Evolutionary conservation across 208 protist genomes (phyloP), one percentile per base, ranked within the genome.

Genomic region (Trypanosoma lewisi): DNA sequence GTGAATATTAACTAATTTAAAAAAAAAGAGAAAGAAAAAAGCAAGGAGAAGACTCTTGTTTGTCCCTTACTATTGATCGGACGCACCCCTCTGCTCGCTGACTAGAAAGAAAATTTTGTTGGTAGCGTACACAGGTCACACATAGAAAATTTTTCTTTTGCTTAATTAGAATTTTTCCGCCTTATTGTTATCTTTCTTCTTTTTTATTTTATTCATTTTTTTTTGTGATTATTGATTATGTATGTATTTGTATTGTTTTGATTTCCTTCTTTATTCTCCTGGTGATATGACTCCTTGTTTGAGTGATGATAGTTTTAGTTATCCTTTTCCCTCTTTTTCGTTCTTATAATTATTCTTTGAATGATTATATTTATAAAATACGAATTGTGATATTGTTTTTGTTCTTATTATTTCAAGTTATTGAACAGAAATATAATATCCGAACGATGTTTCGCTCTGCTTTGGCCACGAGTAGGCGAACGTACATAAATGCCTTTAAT

Each of bases 401-500:
- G n/a, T n/a, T n/a, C n/a, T n/a, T n/a, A n/a, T n/a, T 64, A 12
- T 52, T n/a, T 30, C 36, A 17, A 37, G 27, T 28, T 17, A 33
- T 55, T 55, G 16, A 63, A 65, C 34, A 63, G 67, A 67, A 72
- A 55, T 58, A 21, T 33, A 44, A 33, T 4, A 5, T 54, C 17
- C 25, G 25, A 55, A 64, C 62, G 63, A 93, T 93, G 87, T 85
- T 90, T 36, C 78, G 80, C 49, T 62, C 68, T 49, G 83, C 83
- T 21, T 76, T 90, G 45, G 70, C 72, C 47, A 78, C 67, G 36
- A 85, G 80, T 78, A 87, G 78, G 76, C 83, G 87, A 42, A 79
- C 78, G 1, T 94, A 91, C 70, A 48, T 89, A 59, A 82, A 88
- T 80, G 88, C 88, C 9, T 91, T 91, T 63, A 94, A 94, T 70